phyloP scores from a whole-genome alignment of 1,284 basidiomycete species.

The Butyriboletus appendiculatus region DNA sequence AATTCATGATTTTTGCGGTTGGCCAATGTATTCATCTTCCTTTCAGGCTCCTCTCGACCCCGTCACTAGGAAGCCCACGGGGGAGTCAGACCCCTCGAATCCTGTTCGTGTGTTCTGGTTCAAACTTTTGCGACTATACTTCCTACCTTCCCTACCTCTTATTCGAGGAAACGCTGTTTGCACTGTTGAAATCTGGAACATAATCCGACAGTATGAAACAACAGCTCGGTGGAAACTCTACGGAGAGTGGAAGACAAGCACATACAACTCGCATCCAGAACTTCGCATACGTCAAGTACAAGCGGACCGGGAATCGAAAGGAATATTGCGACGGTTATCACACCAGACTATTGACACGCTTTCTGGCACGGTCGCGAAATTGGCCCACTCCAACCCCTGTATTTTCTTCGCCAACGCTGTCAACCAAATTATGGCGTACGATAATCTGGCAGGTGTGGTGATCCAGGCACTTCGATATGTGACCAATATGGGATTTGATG shows the following conservation, averaged over 20 bases:
- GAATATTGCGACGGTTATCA: constrained; percentile 79
- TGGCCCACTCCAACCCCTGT: constrained; percentile 92
- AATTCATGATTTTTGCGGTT: constrained; percentile 35
- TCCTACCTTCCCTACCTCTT: constrained; percentile 87
- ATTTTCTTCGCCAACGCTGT: constrained; percentile 91
- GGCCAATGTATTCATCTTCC: constrained; percentile 8
- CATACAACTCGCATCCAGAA: constrained; percentile 72
- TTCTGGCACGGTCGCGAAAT: constrained; percentile 90
- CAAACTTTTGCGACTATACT: constrained; percentile 74
- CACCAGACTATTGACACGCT: constrained; percentile 80
- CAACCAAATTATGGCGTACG: constrained; percentile 95
- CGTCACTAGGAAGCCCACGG: constrained; percentile 54
- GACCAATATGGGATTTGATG: constrained; percentile 92
- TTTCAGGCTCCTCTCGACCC: constrained; percentile 51
- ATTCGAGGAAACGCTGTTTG: constrained; percentile 85
- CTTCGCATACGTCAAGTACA: constrained; percentile 71
- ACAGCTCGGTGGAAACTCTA: constrained; percentile 87
- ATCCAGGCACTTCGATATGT: constrained; percentile 91
- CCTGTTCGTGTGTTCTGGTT: constrained; percentile 78
- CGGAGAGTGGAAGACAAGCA: constrained; percentile 90
- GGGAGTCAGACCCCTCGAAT: constrained; percentile 52
- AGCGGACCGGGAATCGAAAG: constrained; percentile 78
- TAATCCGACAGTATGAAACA: constrained; percentile 79
- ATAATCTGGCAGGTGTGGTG: constrained; percentile 90
- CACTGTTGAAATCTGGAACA: constrained; percentile 86